A percentile compares a stretch with the other conserved stretches of the same genome.
These are phyloP conservation scores for Juglanconis sp. DNA, from an alignment of 2,329 filamentous ascomycete species.

Conservation along the genomic window DNA sequence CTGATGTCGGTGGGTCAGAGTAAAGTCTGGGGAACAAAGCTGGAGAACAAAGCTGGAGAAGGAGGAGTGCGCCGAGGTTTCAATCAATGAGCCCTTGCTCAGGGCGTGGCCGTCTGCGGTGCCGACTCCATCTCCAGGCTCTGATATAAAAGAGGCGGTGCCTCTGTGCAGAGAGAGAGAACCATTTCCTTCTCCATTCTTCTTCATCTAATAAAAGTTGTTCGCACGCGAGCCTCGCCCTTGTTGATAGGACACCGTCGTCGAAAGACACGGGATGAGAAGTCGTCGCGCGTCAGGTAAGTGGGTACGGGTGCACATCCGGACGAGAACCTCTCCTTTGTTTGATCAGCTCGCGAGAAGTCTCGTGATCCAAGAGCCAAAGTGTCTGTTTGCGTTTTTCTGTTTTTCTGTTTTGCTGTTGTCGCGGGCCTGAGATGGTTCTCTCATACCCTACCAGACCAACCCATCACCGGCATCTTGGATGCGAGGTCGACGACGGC, in stretches of 20 bases:
- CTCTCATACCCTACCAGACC: not conserved
- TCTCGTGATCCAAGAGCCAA: no score
- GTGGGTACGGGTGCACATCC: no score
- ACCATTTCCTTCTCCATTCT: not conserved
- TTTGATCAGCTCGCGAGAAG: no score
- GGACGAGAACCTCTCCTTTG: no score
- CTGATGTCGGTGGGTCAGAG: conserved; percentile 4
- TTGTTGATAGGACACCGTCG: no score
- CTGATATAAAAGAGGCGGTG: not conserved
- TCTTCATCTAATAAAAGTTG: not conserved
- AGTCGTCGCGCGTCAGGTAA: no score
- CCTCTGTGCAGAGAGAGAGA: not conserved
- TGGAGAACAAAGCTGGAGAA: not conserved
- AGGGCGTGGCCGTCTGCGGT: not conserved
- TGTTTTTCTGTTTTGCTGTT: no score
- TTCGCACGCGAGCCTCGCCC: no score
- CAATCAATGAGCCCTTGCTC: not conserved
- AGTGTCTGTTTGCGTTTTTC: no score
- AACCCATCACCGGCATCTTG: not conserved
- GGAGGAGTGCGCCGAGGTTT: not conserved
- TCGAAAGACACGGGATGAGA: no score
- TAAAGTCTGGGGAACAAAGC: conserved; percentile 1
- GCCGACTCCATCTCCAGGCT: not conserved
- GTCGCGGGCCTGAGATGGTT: not conserved
- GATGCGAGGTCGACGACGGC: not conserved